Evolutionary conservation across 2,329 filamentous ascomycete species (phyloP).

Genomic region (Lachnellula willkommii): DNA sequence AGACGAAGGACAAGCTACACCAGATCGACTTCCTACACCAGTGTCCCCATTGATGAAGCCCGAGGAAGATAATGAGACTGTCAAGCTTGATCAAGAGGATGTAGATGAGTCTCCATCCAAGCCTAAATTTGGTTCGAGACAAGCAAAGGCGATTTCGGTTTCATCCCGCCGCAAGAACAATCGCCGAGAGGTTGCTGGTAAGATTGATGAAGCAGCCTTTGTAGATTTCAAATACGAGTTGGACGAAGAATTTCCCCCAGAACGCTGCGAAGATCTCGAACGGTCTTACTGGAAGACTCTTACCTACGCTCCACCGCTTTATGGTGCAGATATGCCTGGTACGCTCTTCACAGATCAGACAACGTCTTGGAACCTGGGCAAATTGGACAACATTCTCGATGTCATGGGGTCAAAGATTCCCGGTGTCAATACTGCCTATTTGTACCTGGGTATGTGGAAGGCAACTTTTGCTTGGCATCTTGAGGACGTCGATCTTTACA

Average conservation of each 20-base stretch:
- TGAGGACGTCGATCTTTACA: constrained; percentile 97
- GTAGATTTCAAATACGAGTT: constrained; percentile 87
- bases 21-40: constrained; percentile 46
- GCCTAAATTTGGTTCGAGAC: constrained; percentile 42
- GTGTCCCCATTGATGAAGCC: constrained; percentile 42
- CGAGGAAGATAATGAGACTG: constrained; percentile 32
- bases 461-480: constrained; percentile 98
- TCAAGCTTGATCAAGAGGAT: constrained; percentile 34
- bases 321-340: constrained; percentile 93
- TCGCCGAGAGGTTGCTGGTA: constrained; percentile 68
- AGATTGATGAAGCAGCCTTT: constrained; percentile 85
- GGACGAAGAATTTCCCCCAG: constrained; percentile 81
- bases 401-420: constrained; percentile 93
- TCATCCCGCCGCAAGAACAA: constrained; percentile 85
- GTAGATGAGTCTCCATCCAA: constrained; percentile 43
- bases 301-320: constrained; percentile 90
- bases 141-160: constrained; percentile 58
- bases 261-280: constrained; percentile 91
- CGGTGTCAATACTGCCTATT: constrained; percentile 94
- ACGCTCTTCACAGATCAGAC: constrained; percentile 86
- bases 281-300: constrained; percentile 95
- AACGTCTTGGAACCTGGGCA: constrained; percentile 88
- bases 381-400: constrained; percentile 87
- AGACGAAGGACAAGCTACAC: constrained; percentile 38
- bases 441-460: constrained; percentile 99